Conservation (phyloP, 176 grass and related monocot species). For the Zoysia pacifica region DNA sequence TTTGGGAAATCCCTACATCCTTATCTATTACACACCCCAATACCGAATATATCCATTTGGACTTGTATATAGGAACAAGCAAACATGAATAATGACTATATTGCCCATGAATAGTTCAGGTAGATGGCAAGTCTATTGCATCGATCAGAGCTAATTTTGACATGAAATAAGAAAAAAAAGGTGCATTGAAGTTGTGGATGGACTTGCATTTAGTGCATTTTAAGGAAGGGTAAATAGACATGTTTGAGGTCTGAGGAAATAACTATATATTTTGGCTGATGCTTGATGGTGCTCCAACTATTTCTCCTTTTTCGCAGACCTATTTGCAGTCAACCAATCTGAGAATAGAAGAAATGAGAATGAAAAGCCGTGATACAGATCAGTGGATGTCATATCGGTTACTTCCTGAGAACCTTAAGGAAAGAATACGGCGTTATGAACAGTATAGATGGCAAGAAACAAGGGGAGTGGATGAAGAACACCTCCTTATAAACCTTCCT, state of each 20-base stretch:
- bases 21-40: neutral
- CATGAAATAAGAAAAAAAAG: neutral
- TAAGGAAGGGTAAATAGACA: neutral
- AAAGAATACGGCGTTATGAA: constrained; percentile 80
- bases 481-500: constrained; percentile 72
- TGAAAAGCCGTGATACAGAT: constrained; percentile 77
- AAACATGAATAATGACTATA: too few relatives aligned
- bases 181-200: neutral
- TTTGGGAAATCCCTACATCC: too few relatives aligned
- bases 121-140: neutral
- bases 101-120: neutral
- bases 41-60: neutral
- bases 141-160: neutral
- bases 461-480: constrained; percentile 83
- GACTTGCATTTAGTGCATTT: neutral
- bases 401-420: constrained; percentile 82
- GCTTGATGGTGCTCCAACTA: neutral
- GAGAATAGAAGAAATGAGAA: constrained; percentile 85
- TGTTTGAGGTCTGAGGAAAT: too few relatives aligned
- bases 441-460: constrained; percentile 96
- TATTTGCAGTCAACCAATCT: constrained; percentile 73
- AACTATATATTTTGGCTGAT: neutral
- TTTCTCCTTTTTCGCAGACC: constrained; percentile 39
- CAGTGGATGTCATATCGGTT: constrained; percentile 85
- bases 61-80: too few relatives aligned